Evolutionary conservation across 495 filamentous ascomycete species (phyloP).

Genomic region (Clohesyomyces aquaticus): DNA sequence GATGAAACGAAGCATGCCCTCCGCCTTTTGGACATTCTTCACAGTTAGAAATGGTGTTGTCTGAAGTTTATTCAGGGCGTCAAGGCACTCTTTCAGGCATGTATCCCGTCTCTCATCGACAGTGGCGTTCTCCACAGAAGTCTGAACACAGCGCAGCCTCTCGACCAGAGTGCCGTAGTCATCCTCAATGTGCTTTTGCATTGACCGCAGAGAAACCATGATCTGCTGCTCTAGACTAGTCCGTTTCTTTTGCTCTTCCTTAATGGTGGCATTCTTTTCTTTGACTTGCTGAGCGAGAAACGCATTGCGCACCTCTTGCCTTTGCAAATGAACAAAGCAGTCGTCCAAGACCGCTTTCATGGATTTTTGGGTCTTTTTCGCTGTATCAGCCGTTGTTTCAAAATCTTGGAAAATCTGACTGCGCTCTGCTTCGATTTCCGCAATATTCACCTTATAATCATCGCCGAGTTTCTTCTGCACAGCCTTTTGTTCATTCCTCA

Average conservation of each 20-base stretch:
- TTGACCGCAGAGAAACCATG: conserved; percentile 10
- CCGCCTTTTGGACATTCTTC: conserved; percentile 32
- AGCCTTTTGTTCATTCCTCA: conserved; percentile 16
- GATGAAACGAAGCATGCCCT: conserved; percentile 29
- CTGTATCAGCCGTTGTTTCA: background rate
- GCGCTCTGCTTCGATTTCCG: conserved; percentile 6
- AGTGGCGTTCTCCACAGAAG: conserved; percentile 4
- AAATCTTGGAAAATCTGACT: background rate
- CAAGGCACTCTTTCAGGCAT: conserved; percentile 17
- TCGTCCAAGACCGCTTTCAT: conserved; percentile 20
- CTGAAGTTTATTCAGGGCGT: conserved; percentile 11
- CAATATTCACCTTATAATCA: conserved; percentile 9
- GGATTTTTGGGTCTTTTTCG: background rate
- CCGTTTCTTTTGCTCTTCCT: conserved; percentile 38
- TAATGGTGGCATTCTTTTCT: conserved; percentile 27
- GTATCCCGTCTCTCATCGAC: conserved; percentile 2
- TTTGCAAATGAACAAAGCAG: background rate
- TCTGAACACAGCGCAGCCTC: conserved; percentile 37
- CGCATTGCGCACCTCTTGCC: conserved; percentile 1
- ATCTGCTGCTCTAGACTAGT: conserved; percentile 39
- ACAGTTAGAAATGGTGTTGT: conserved; percentile 19
- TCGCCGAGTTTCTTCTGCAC: background rate
- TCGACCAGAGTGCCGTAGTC: conserved; percentile 31
- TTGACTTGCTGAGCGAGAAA: conserved; percentile 34
- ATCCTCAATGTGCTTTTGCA: conserved; percentile 24